A percentile compares a stretch with the other conserved stretches of the same genome.
Evolutionary conservation across 129 eudicot genomes (phyloP).

Genomic region (Flaveria brownii): DNA sequence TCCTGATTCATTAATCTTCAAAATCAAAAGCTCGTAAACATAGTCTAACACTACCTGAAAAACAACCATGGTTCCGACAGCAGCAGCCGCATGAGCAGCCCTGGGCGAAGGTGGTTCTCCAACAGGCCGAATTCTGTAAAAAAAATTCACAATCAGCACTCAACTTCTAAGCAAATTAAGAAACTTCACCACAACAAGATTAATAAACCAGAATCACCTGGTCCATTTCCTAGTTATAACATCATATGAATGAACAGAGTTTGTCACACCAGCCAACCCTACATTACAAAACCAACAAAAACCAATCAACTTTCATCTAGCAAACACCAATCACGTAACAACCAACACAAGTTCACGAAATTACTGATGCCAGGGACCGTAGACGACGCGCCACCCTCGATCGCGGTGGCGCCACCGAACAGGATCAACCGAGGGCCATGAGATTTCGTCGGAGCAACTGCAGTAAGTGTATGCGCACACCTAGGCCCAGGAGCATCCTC

Average conservation of each 20-base stretch:
- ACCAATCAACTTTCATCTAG: not conserved
- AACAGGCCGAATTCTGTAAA: slow-evolving; percentile 65
- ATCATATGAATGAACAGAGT: slow-evolving; percentile 86
- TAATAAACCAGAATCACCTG: slow-evolving; percentile 41
- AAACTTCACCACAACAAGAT: not conserved
- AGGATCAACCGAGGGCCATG: slow-evolving; percentile 88
- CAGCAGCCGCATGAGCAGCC: slow-evolving; percentile 97
- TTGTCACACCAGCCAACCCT: slow-evolving; percentile 99
- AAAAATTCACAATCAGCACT: slow-evolving; percentile 17
- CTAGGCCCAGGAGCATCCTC: slow-evolving; percentile 93
- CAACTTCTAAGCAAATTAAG: not conserved
- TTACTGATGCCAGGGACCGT: slow-evolving; percentile 80
- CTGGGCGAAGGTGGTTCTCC: slow-evolving; percentile 98
- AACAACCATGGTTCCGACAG: slow-evolving; percentile 98
- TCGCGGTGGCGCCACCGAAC: slow-evolving; percentile 95
- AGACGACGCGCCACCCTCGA: slow-evolving; percentile 74
- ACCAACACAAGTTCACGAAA: not conserved
- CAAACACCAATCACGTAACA: not conserved
- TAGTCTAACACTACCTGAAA: slow-evolving; percentile 68
- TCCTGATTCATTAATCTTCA: slow-evolving; percentile 7
- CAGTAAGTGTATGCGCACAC: slow-evolving; percentile 89
- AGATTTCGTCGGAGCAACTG: slow-evolving; percentile 75
- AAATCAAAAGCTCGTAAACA: slow-evolving; percentile 15
- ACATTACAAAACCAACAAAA: slow-evolving; percentile 8
- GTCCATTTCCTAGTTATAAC: slow-evolving; percentile 89